A percentile compares a stretch with the other conserved stretches of the same genome.
These are phyloP conservation scores for Medicago truncatula DNA, from an alignment of 306 rosid species.

Conservation along the genomic window MtrunA17r5.0-ANR NC_053049.1:47691501-47692000, in stretches of 20 bases:
- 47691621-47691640: constrained; percentile 3
- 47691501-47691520: constrained; percentile 47
- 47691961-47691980: no score
- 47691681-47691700: constrained; percentile 35
- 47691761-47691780: no score
- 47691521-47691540: constrained; percentile 48
- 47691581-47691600: constrained; percentile 49
- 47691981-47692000: constrained; percentile 16
- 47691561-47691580: constrained; percentile 53
- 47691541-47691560: constrained; percentile 44
- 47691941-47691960: no score
- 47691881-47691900: no score
- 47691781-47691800: no score
- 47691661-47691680: constrained; percentile 34
- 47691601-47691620: constrained; percentile 25
- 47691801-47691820: no score
- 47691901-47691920: no score
- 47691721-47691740: not conserved
- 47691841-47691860: no score
- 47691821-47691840: no score
- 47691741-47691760: no score
- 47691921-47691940: no score
- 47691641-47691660: constrained; percentile 3
- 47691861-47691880: no score
- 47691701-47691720: constrained; percentile 7